Evolutionary conservation across 2,329 filamentous ascomycete species (phyloP), one percentile per base, ranked within the genome.

Genomic region (Dactylellina cionopaga): DNA sequence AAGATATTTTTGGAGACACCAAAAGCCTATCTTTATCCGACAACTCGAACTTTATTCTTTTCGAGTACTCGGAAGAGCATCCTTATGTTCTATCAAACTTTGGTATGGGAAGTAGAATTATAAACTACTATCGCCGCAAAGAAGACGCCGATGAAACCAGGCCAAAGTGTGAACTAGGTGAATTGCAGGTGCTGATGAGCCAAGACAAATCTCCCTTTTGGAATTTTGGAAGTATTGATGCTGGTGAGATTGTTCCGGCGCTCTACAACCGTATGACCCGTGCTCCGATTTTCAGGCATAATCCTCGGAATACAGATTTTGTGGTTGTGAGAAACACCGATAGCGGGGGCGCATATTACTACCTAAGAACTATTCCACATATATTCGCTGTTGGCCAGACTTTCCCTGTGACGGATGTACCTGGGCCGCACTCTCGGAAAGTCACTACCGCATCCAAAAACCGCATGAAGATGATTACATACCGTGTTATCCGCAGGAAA

Each of bases 391-490:
- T 96, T 22, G 95, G 95, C 5, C 95, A 99, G 79, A 90, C 94
- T 63, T 92, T 98, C 78, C 95, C 95, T 0, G 92, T 91, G 0
- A 88, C 94, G 27, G 93, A 98, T 77, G 90, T 99, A 3, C 95
- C 95, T 2, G 93, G 93, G 0, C 94, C 93, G 1, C 93, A 98
- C 79, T 96, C 92, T 35, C 87, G 95, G 73, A 96, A 95, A 80
- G 94, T 98, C 27, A 99, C 95, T 0, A 96, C 96, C 65, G 92
- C 94, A n/a, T 90, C 92, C 33, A 99, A 99, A 83, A 96, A 95
- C 80, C 88, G 95, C 33, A 89, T 99, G 80, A 96, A 95, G 83
- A 97, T 97, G 89, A 88, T 99, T 37, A 91, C 92, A 0, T 97
- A 92, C 80, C 90, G 95, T 54, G 88, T 96, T 79, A 91, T 96